Conservation (phyloP, 768 basidiomycete genomes). For the Suillus hirtellus region DNA sequence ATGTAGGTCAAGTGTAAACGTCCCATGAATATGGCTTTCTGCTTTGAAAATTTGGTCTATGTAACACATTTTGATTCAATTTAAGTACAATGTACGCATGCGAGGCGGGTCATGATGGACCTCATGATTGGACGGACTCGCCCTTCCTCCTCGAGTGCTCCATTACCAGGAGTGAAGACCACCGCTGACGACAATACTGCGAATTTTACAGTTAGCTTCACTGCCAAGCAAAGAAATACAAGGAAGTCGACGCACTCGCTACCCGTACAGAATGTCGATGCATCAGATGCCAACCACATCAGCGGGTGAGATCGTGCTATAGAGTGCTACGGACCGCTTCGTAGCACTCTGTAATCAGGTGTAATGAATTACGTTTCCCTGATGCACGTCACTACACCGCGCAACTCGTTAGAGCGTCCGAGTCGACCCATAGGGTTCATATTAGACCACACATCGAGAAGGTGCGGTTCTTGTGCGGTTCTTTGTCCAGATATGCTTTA, state of each 20-base stretch:
- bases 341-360: too few relatives aligned
- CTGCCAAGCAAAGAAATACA: neutral
- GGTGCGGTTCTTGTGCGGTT: constrained; percentile 62
- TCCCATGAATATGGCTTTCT: neutral
- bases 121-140: too few relatives aligned
- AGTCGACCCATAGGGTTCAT: constrained; percentile 71
- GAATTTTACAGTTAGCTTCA: neutral
- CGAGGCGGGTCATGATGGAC: neutral
- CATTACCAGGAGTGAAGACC: constrained; percentile 34
- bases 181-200: constrained; percentile 32
- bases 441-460: constrained; percentile 65
- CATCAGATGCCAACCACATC: constrained; percentile 79
- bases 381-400: constrained; percentile 65
- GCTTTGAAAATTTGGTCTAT: neutral
- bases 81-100: neutral
- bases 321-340: too few relatives aligned
- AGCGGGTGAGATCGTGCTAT: too few relatives aligned
- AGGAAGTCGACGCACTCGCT: constrained; percentile 62
- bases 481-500: constrained; percentile 62
- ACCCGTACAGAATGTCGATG: constrained; percentile 76
- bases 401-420: constrained; percentile 69
- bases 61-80: neutral
- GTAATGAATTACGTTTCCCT: too few relatives aligned
- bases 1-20: neutral
- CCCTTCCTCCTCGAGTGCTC: neutral